phyloP scores from a whole-genome alignment of 2,329 filamentous ascomycete genomes.

The Colletotrichum navitas region DNA sequence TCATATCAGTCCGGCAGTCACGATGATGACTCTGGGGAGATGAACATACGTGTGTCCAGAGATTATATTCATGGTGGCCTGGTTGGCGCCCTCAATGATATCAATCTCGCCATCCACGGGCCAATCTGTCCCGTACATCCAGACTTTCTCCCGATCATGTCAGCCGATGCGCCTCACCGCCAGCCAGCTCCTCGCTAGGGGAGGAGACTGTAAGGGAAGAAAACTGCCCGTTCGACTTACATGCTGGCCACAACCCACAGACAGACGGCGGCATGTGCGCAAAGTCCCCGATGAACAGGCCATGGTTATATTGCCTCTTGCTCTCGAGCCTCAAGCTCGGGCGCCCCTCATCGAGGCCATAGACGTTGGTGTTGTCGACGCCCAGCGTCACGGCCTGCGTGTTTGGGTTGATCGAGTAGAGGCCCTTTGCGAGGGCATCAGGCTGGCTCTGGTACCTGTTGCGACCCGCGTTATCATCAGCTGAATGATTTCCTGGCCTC shows the following conservation, averaged over 20 bases:
- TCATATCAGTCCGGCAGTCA: constrained; percentile 42
- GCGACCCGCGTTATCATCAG: background rate
- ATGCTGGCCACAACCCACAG: constrained; percentile 82
- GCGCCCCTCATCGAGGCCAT: constrained; percentile 56
- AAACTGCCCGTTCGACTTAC: constrained; percentile 53
- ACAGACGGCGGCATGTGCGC: constrained; percentile 78
- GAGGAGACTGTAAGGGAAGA: background rate
- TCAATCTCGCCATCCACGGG: constrained; percentile 75
- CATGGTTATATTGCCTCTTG: constrained; percentile 72
- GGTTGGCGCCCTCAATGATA: constrained; percentile 78
- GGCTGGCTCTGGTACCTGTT: constrained; percentile 58
- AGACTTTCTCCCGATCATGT: constrained; percentile 53
- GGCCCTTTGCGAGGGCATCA: constrained; percentile 54
- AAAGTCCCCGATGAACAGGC: constrained; percentile 79
- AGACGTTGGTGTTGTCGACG: constrained; percentile 58
- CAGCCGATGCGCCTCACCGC: background rate
- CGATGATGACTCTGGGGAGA: background rate
- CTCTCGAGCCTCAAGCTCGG: constrained; percentile 76
- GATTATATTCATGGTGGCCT: constrained; percentile 69
- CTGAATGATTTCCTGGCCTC: background rate
- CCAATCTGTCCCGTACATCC: constrained; percentile 70
- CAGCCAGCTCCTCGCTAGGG: too few species aligned
- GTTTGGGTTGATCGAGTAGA: constrained; percentile 58
- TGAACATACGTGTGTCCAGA: constrained; percentile 68
- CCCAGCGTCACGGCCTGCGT: constrained; percentile 60